Base-by-base conservation (phyloP, 495 filamentous ascomycete genomes). In the Tuber microsphaerosporum region DNA sequence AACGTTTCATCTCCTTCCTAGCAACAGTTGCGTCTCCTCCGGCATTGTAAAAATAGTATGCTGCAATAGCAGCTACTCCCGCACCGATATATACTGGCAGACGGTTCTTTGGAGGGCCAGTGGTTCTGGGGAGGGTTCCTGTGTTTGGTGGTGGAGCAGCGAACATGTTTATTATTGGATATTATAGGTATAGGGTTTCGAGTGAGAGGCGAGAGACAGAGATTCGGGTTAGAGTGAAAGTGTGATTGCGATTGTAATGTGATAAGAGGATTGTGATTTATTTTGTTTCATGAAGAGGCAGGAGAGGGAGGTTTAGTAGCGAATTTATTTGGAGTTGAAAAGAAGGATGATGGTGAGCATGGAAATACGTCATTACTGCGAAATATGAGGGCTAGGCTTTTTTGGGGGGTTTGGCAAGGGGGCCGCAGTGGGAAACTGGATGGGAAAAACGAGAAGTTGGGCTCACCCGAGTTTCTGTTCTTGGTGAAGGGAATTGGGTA, bases 31-130 rank as follows among this genome's bases (percentile, higher is more conserved):
- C 88, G 82, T 91, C 87, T 48, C 95, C 95, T 71, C 94, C 94
- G 1, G 94, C 92, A 37, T 85, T 87, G 85, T 97, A 98, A 73
- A 98, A 87, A 86, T 98, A 99, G 88, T 97, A 97, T 22, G 91
- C 94, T 68, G 89, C 86, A 56, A 89, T 89, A 74, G 89, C 91
- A 26, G 87, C 91, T 68, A 88, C 91, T 2, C 69, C 81, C 6
- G 89, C 81, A 76, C 89, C 92, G 61, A 92, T 78, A 79, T 87
- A 85, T 71, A 90, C 79, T 51, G 88, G 87, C 43, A 87, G 79
- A 72, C 87, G 85, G 78, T 87, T 89, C 77, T 87, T 88, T 44
- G 85, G 80, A 71, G 82, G 79, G 46, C 88, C 85, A 37, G 81
- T 65, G 85, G 79, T 86, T 89, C 77, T 87, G 88, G 46, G 85